phyloP scores from a whole-genome alignment of 805 yeast species.

The Monosporozyma solicola region DNA sequence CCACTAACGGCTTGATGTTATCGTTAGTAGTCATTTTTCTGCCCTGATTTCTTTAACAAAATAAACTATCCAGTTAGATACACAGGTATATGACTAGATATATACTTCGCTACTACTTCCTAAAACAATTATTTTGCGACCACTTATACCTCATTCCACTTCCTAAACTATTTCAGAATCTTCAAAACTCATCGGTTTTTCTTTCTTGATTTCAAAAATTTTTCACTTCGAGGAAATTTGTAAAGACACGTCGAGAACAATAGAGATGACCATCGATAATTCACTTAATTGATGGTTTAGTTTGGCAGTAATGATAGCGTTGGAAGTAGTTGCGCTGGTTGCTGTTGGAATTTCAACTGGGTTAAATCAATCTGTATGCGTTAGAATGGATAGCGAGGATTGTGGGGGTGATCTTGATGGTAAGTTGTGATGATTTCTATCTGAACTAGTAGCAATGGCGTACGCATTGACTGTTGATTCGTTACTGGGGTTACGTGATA shows the following conservation, averaged over 20 bases:
- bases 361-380: neutral
- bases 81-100: neutral
- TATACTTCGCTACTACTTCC: neutral
- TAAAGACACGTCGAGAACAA: neutral
- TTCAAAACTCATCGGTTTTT: neutral
- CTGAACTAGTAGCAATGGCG: neutral
- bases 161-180: neutral
- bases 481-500: neutral
- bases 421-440: neutral
- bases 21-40: slow-evolving; percentile 23
- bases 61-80: neutral
- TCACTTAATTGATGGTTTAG: no score
- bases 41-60: neutral
- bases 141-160: neutral
- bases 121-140: neutral
- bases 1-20: slow-evolving; percentile 43
- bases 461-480: neutral
- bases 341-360: no score
- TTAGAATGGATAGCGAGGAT: neutral
- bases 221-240: neutral
- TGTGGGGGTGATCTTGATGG: neutral
- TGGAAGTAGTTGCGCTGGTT: no score
- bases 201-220: neutral
- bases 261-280: neutral
- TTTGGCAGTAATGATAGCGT: no score